Evolutionary conservation across 2,329 filamentous ascomycete species (phyloP), one percentile per base, ranked within the genome.

Genomic region (Sporothrix humicola): DNA sequence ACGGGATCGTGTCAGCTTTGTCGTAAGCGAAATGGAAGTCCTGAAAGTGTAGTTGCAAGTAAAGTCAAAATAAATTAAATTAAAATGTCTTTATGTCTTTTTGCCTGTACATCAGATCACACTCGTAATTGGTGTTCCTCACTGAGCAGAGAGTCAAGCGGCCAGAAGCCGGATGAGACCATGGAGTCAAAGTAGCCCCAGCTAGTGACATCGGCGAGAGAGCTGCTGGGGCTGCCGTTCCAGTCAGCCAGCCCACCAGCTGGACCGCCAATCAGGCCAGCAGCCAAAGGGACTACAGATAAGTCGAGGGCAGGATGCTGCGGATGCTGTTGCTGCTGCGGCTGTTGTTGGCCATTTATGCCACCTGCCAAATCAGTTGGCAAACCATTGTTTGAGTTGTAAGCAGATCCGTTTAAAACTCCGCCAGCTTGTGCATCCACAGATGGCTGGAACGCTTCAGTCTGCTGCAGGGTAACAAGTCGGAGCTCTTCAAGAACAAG

Each of bases 131-230:
- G 46, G 13, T 69, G 50, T 10, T 69, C 72, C 17, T 73, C 72
- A 31, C 42, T 54, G 44, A 63, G 63, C 26, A 73, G n/a, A 9
- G 72, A 69, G 26, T 73, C 72, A 17, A 73, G 72, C 6, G 72
- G 72, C 72, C 72, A 73, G 54, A 73, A 61, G 12, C 72, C 72
- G 7, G 72, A 73, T 10, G 72, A 73, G 15, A 73, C 71, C 71
- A 72, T 72, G 12, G 72, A 73, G 52, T 73, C 72, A 58, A 73
- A 73, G 17, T 69, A 61, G 20, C 69, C 72, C 72, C 72, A 73
- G 52, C 72, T 73, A 1, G 72, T 73, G 48, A 61, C 69, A 17
- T 73, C 69, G 37, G 72, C 72, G 9, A 73, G 72, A 2, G 69
- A 71, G 37, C 69, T 73, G 69, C 68, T 73, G 1, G 72, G 72